Evolutionary conservation across 2,329 filamentous ascomycete species (phyloP).

Genomic region (Teratosphaeria epicoccoides): DNA sequence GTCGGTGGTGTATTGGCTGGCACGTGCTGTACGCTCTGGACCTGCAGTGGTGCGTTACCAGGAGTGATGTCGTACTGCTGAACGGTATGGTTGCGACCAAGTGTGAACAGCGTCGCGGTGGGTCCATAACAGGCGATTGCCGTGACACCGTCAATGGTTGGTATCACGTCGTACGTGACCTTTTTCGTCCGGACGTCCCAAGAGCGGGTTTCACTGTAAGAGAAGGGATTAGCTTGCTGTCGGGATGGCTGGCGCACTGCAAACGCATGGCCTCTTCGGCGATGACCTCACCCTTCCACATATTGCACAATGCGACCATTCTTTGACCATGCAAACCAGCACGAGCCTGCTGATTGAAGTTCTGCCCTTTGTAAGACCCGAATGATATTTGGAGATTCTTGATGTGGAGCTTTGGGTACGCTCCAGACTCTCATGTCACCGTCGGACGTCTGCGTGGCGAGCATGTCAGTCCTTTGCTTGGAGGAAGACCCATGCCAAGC

Average conservation of each 20-base stretch:
- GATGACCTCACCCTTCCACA: constrained; percentile 65
- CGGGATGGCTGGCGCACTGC: neutral
- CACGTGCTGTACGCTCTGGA: constrained; percentile 78
- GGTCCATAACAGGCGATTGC: constrained; percentile 83
- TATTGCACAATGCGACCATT: constrained; percentile 92
- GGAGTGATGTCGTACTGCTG: constrained; percentile 94
- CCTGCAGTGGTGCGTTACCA: constrained; percentile 54
- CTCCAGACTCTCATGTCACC: constrained; percentile 95
- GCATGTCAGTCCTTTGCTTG: constrained; percentile 94
- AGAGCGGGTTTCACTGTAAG: constrained; percentile 63
- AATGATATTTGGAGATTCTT: constrained; percentile 71
- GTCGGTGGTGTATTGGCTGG: constrained; percentile 69
- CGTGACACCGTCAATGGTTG: constrained; percentile 68
- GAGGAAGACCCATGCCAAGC: constrained; percentile 95
- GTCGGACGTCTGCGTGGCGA: constrained; percentile 83
- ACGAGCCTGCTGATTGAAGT: constrained; percentile 60
- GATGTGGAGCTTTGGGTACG: constrained; percentile 68
- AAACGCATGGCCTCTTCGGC: neutral
- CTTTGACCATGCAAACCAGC: constrained; percentile 98
- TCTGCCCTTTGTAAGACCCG: constrained; percentile 74
- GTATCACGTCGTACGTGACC: constrained; percentile 79
- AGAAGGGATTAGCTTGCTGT: neutral
- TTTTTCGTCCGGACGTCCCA: constrained; percentile 99
- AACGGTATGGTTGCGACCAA: constrained; percentile 76
- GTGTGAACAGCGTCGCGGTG: constrained; percentile 81